Evolutionary conservation across 345 rosid species (phyloP).

Genomic region (Acer saccharum): DNA sequence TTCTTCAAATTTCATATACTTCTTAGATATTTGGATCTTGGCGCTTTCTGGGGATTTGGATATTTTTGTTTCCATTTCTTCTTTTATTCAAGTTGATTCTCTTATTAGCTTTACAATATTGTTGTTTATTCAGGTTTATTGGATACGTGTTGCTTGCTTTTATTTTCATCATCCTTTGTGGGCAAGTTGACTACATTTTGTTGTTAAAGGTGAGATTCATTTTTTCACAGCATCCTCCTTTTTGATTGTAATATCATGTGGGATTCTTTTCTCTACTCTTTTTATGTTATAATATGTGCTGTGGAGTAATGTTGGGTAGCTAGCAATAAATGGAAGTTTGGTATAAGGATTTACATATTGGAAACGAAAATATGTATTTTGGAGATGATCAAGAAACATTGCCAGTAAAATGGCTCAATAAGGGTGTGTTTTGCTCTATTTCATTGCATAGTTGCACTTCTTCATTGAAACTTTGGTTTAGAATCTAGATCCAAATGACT

Average conservation of each 20-base stretch:
- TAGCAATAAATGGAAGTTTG: background rate
- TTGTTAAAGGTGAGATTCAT: background rate
- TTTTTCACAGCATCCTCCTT: background rate
- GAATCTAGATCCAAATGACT: background rate
- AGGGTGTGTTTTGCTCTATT: background rate
- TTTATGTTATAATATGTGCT: background rate
- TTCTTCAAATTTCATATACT: background rate
- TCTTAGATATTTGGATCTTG: background rate
- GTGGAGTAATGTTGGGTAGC: background rate
- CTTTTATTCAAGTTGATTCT: background rate
- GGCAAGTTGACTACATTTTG: background rate
- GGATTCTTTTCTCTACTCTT: background rate
- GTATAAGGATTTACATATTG: background rate
- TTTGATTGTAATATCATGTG: background rate
- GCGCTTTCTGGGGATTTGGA: background rate
- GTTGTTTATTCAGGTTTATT: background rate
- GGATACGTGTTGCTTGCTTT: background rate
- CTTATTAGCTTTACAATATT: background rate
- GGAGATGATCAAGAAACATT: background rate
- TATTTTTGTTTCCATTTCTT: background rate
- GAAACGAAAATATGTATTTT: background rate
- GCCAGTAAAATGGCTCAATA: background rate
- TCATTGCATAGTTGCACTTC: background rate
- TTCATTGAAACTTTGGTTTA: background rate
- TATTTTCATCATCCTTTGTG: background rate